Percentiles rank a stretch among this genome's conserved stretches.
Conservation (phyloP, 257 asterid genomes). For the Capsicum baccatum region DNA sequence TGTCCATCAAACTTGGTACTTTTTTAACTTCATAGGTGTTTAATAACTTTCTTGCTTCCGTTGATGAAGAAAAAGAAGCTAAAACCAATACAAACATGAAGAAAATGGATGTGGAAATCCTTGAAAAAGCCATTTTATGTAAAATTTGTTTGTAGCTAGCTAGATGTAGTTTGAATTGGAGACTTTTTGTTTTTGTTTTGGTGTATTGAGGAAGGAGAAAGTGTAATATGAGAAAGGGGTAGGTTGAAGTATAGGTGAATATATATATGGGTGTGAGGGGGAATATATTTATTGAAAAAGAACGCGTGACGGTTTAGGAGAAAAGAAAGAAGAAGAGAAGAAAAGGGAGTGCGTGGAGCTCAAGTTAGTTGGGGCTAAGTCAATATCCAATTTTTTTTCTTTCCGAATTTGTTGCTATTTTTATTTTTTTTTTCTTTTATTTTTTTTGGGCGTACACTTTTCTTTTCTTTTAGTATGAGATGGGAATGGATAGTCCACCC, state of each 20-base stretch:
- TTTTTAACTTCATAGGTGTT: neutral
- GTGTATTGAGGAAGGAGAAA: neutral
- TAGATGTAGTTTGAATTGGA: too few species aligned
- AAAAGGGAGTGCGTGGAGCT: constrained; percentile 38
- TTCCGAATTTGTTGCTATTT: too few species aligned
- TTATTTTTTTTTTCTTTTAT: too few species aligned
- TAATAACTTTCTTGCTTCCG: constrained; percentile 50
- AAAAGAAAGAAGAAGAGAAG: constrained; percentile 19
- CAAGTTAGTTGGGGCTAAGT: constrained; percentile 47
- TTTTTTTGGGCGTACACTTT: too few species aligned
- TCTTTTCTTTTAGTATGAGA: neutral
- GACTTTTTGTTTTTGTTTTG: neutral
- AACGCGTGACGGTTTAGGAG: neutral
- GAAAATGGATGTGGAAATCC: constrained; percentile 10
- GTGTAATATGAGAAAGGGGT: constrained; percentile 2
- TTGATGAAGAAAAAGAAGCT: constrained; percentile 37
- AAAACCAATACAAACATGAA: constrained; percentile 38
- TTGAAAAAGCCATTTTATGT: constrained; percentile 8
- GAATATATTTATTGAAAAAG: neutral
- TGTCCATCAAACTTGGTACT: constrained; percentile 30
- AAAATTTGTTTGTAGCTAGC: too few species aligned
- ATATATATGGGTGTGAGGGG: constrained; percentile 3
- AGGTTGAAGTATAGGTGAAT: neutral
- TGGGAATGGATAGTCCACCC: neutral
- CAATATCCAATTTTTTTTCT: constrained; percentile 28